These are phyloP conservation scores for Eutrema yunnanense DNA, from an alignment of 345 rosid genomes.

Conservation along the genomic window DNA sequence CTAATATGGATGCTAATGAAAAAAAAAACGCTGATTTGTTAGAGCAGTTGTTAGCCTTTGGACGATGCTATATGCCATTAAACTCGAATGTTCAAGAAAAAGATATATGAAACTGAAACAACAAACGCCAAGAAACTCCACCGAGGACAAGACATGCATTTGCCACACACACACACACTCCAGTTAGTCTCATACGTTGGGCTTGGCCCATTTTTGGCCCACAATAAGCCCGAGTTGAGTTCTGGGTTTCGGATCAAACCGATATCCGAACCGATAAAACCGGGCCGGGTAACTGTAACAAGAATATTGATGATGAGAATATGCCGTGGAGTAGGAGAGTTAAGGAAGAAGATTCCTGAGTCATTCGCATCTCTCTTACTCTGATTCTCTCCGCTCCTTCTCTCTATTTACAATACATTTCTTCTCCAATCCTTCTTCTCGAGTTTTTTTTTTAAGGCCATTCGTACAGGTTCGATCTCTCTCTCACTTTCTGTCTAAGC, in stretches of 20 bases:
- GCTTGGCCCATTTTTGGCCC: neutral
- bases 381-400: slow-evolving; percentile 16
- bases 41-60: too few relatives aligned
- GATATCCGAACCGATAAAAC: neutral
- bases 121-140: neutral
- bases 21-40: too few relatives aligned
- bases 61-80: too few relatives aligned
- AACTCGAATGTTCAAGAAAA: neutral
- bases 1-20: too few relatives aligned
- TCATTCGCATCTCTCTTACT: slow-evolving; percentile 33
- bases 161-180: neutral
- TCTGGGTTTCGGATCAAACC: neutral
- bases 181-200: neutral
- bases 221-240: neutral
- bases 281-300: neutral
- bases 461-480: slow-evolving; percentile 23
- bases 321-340: slow-evolving; percentile 21
- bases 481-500: neutral
- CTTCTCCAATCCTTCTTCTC: neutral
- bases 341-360: slow-evolving; percentile 24
- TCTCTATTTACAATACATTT: slow-evolving; percentile 14
- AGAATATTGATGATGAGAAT: slow-evolving; percentile 11
- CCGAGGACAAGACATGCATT: neutral
- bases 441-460: neutral
- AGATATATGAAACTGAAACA: neutral